A percentile compares a stretch with the other conserved stretches of the same genome.
Evolutionary conservation across 2,329 filamentous ascomycete species (phyloP).

Genomic region (Penicillium sp.): DNA sequence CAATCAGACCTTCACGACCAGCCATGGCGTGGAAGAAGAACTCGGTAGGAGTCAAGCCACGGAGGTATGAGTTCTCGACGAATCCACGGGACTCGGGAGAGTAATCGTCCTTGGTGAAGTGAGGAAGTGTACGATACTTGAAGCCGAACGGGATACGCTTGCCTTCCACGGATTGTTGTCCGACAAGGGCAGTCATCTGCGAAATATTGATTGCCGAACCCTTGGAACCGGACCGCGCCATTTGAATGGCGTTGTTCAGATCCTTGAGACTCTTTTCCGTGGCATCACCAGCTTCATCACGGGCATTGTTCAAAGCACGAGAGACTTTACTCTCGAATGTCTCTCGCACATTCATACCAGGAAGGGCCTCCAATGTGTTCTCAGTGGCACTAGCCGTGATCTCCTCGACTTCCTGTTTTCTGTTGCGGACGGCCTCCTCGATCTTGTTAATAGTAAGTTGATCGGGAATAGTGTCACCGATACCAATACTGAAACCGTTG

Average conservation of each 20-base stretch:
- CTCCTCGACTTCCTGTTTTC: conserved; percentile 76
- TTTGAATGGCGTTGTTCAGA: conserved; percentile 92
- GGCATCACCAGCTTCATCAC: conserved; percentile 91
- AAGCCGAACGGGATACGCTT: conserved; percentile 99
- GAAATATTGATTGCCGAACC: conserved; percentile 99
- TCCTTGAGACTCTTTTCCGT: conserved; percentile 93
- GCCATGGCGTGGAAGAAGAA: conserved; percentile 99
- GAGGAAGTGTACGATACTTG: conserved; percentile 94
- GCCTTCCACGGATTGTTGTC: conserved; percentile 96
- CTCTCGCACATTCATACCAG: conserved; percentile 97
- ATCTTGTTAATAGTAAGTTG: conserved; percentile 79
- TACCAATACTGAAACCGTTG: conserved; percentile 95
- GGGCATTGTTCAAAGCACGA: conserved; percentile 87
- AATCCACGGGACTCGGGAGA: conserved; percentile 96
- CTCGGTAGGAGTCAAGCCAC: conserved; percentile 89
- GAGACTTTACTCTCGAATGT: conserved; percentile 98
- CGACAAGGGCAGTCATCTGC: conserved; percentile 97
- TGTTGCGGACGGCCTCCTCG: conserved; percentile 73
- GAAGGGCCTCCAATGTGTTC: conserved; percentile 85
- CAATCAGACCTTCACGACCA: conserved; percentile 98
- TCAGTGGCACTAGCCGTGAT: conserved; percentile 77
- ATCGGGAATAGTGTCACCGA: conserved; percentile 96
- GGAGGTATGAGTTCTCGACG: conserved; percentile 97
- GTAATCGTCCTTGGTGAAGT: conserved; percentile 99
- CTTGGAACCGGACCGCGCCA: conserved; percentile 96